Base-by-base conservation (phyloP, 2,329 filamentous ascomycete genomes). In the Colletotrichum karsti region DNA sequence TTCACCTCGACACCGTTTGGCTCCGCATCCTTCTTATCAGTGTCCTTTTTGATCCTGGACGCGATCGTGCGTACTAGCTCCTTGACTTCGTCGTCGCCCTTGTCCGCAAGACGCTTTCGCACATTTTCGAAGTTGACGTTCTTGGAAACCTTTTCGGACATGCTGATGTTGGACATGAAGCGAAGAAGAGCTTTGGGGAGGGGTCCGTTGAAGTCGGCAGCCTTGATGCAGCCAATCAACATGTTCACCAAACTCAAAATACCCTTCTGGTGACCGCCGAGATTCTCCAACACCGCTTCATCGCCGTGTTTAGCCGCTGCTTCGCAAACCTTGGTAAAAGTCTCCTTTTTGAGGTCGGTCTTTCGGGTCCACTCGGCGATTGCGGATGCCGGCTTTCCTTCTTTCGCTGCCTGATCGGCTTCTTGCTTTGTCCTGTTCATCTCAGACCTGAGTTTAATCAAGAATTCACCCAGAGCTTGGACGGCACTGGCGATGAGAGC, bases 81-180 rank as follows among this genome's bases (percentile, higher is more conserved):
- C 72, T 91, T 91, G 53, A 89, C 87, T 58, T 91, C 87, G 1
- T 87, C 84, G 73, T 92, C 90, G 26, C 89, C 91, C 73, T 89
- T 90, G 73, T 88, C 90, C 67, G 84, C 85, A 74, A 92, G 88
- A 8, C 88, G 85, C 69, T 88, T 88, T 42, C 90, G 84, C 15
- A 92, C 86, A 61, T 87, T 89, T 64, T 88, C 86, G 63, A 94
- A 87, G 73, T 92, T 92, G 42, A 89, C 87, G 68, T 87, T 90
- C 71, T 90, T 87, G 44, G 90, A 80, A 37, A 89, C 88, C 70
- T 85, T 87, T 54, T 85, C 88, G 44, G 90, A 84, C 65, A 90
- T 91, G 37, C 86, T 89, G 65, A 90, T 89, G 62, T 85, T 80
- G 5, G 89, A 85, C 76, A 93, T 85, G 33, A 93, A 83, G 57